A percentile compares a stretch with the other conserved stretches of the same genome.
Evolutionary conservation across 352 stramenopile genomes (phyloP).

Genomic region (Phytophthora sp.): DNA sequence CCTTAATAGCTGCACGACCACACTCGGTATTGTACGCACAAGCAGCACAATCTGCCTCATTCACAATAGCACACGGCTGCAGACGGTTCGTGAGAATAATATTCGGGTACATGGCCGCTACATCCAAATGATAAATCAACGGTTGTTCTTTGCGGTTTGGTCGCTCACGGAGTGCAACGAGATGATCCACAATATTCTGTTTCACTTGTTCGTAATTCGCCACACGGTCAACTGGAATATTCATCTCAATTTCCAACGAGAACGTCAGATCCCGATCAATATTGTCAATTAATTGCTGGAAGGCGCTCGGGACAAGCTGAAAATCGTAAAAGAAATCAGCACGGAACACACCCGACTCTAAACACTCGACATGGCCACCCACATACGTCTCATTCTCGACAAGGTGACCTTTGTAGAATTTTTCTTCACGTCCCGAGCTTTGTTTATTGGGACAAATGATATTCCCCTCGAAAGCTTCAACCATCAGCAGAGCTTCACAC

Average conservation of each 20-base stretch:
- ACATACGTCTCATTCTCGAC: slow-evolving; percentile 99
- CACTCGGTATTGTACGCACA: slow-evolving; percentile 94
- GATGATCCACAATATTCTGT: slow-evolving; percentile 91
- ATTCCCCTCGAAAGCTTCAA: slow-evolving; percentile 95
- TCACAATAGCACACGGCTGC: slow-evolving; percentile 97
- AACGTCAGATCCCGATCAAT: slow-evolving; percentile 98
- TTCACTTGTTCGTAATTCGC: slow-evolving; percentile 90
- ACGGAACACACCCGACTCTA: slow-evolving; percentile 98
- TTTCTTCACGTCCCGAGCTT: slow-evolving; percentile 74
- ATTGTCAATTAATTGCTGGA: slow-evolving; percentile 96
- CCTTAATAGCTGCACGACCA: slow-evolving; percentile 66
- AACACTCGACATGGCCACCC: slow-evolving; percentile 98
- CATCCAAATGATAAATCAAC: slow-evolving; percentile 99
- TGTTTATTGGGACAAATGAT: slow-evolving; percentile 99
- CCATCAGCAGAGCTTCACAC: slow-evolving; percentile 99
- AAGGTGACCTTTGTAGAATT: slow-evolving; percentile 94
- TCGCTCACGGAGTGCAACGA: slow-evolving; percentile 94
- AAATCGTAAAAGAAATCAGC: slow-evolving; percentile 98
- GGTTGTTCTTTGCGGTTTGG: slow-evolving; percentile 92
- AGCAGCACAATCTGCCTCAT: slow-evolving; percentile 94
- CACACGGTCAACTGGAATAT: slow-evolving; percentile 89
- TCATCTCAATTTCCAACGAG: slow-evolving; percentile 94
- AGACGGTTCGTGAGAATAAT: slow-evolving; percentile 99
- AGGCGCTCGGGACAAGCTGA: slow-evolving; percentile 92
- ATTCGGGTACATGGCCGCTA: slow-evolving; percentile 99